Percentiles rank a stretch among this genome's conserved stretches.
These are phyloP conservation scores for Dichomitus squalens DNA, from an alignment of 1,284 basidiomycete species.

Conservation along the genomic window DNA sequence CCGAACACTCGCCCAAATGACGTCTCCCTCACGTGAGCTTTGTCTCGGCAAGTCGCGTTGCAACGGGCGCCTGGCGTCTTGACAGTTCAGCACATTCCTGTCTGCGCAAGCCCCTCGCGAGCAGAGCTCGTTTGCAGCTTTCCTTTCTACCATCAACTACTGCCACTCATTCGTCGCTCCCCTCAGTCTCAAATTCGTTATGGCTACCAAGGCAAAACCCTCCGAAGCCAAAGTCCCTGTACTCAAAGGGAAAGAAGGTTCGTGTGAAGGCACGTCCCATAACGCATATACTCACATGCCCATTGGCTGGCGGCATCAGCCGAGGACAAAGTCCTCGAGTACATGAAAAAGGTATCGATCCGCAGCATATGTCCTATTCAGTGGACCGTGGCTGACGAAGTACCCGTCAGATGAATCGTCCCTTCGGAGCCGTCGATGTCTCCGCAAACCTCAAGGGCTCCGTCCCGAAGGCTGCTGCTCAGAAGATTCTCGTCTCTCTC, in stretches of 20 bases:
- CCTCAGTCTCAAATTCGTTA: constrained; percentile 1
- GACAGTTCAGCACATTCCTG: no score
- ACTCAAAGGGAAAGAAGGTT: constrained; percentile 74
- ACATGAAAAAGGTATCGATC: constrained; percentile 62
- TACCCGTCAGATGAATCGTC: constrained; percentile 81
- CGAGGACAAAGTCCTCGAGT: constrained; percentile 73
- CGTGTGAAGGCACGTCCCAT: background rate
- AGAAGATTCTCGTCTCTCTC: constrained; percentile 78
- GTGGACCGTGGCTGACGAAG: background rate
- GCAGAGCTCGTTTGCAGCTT: background rate
- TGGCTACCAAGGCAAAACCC: constrained; percentile 37
- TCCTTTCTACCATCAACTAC: background rate
- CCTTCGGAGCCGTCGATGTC: constrained; percentile 82
- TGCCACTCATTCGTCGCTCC: background rate
- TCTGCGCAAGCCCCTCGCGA: background rate
- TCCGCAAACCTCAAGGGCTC: constrained; percentile 86
- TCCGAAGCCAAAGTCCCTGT: constrained; percentile 57
- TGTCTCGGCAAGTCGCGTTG: background rate
- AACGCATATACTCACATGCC: constrained; percentile 2
- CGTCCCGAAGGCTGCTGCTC: constrained; percentile 78
- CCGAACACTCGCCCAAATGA: background rate
- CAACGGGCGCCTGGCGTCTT: background rate
- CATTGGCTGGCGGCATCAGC: constrained; percentile 41
- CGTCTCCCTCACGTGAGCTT: background rate
- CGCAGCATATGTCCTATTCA: background rate